Conservation (phyloP, 2,329 filamentous ascomycete species). For the Hymenoscyphus occultus region DNA sequence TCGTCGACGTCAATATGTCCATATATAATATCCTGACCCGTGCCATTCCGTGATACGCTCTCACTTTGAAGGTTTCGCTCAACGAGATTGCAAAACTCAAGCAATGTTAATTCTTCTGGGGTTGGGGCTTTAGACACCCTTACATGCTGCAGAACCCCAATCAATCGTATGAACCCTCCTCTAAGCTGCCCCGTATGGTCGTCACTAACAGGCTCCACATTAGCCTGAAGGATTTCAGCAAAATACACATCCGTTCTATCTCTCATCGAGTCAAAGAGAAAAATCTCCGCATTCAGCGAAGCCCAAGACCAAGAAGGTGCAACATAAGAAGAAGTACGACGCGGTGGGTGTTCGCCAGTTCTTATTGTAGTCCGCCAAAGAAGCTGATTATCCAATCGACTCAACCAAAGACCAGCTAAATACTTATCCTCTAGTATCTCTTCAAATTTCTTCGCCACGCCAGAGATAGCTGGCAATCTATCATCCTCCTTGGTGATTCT, state of each 20-base stretch:
- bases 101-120: neutral
- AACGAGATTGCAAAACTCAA: neutral
- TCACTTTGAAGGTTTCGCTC: neutral
- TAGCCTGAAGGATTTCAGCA: neutral
- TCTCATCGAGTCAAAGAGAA: neutral
- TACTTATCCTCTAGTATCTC: neutral
- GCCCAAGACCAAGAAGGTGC: neutral
- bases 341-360: neutral
- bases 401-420: neutral
- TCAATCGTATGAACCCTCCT: neutral
- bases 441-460: neutral
- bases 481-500: neutral
- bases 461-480: neutral
- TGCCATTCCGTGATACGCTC: neutral
- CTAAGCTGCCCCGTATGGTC: neutral
- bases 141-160: neutral
- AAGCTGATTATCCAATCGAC: neutral
- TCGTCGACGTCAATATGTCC: neutral
- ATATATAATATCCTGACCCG: neutral
- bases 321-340: neutral
- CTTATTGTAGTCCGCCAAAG: neutral
- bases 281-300: neutral
- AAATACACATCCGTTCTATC: neutral
- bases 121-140: neutral
- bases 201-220: neutral